Conservation (phyloP, 768 basidiomycete species). For the Kwoniella botswanensis region DNA sequence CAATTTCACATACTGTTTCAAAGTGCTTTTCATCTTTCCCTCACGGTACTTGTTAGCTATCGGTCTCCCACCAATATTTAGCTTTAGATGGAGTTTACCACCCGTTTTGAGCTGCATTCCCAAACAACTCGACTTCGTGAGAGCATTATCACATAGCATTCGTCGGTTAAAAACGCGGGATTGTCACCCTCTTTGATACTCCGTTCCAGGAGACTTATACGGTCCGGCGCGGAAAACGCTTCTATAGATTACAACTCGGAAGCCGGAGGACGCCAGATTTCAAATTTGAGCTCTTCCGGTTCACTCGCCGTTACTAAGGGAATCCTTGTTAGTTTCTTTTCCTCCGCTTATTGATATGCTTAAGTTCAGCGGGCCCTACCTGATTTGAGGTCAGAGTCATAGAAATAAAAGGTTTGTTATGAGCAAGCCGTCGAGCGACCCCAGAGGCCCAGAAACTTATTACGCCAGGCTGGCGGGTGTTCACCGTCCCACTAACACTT, state of each 20-base stretch:
- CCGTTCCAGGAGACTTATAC: slow-evolving; percentile 80
- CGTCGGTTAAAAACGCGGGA: too few species aligned
- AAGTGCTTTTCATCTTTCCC: slow-evolving; percentile 83
- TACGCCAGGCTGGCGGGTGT: slow-evolving; percentile 58
- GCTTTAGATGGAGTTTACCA: slow-evolving; percentile 85
- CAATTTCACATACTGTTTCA: slow-evolving; percentile 82
- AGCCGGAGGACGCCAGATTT: slow-evolving; percentile 70
- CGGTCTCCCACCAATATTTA: slow-evolving; percentile 81
- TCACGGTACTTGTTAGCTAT: slow-evolving; percentile 84
- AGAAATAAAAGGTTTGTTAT: slow-evolving; percentile 47
- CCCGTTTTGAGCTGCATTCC: slow-evolving; percentile 83
- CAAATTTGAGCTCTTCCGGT: slow-evolving; percentile 83
- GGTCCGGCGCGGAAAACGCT: slow-evolving; percentile 72
- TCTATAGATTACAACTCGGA: slow-evolving; percentile 82
- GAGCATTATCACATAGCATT: slow-evolving; percentile 73
- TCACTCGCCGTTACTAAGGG: slow-evolving; percentile 86
- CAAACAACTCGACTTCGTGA: slow-evolving; percentile 86
- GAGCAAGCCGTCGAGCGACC: slow-evolving; percentile 22
- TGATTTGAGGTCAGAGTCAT: slow-evolving; percentile 71
- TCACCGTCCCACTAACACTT: slow-evolving; percentile 61
- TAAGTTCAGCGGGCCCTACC: slow-evolving; percentile 83
- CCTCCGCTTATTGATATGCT: slow-evolving; percentile 89
- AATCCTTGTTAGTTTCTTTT: slow-evolving; percentile 91
- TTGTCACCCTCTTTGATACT: slow-evolving; percentile 65
- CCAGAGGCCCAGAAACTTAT: slow-evolving; percentile 60